phyloP scores from a whole-genome alignment of 2,329 filamentous ascomycete species.

The Aspergillus oerlinghausenensis region DNA sequence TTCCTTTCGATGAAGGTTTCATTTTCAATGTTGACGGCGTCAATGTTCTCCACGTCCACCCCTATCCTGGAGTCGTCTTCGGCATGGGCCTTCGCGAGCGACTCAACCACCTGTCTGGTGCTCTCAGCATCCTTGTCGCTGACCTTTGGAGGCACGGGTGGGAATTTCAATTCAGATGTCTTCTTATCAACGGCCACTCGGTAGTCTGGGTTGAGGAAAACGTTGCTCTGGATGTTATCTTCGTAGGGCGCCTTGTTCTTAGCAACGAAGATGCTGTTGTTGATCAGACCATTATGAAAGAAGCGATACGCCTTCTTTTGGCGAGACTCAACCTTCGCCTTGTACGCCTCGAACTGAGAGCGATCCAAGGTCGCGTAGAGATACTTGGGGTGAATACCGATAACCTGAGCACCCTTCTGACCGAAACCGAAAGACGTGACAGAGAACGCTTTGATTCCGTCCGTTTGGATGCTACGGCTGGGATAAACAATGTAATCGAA shows the following conservation, averaged over 20 bases:
- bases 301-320: constrained; percentile 99
- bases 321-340: constrained; percentile 79
- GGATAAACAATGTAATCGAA: constrained; percentile 98
- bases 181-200: constrained; percentile 85
- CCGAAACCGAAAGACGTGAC: constrained; percentile 99
- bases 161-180: constrained; percentile 70
- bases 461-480: constrained; percentile 90
- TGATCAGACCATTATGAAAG: constrained; percentile 97
- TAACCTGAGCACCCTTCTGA: constrained; percentile 96
- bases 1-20: constrained; percentile 93
- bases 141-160: constrained; percentile 62
- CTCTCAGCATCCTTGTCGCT: constrained; percentile 55
- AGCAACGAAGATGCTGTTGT: constrained; percentile 95
- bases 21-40: constrained; percentile 85
- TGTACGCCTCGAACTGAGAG: constrained; percentile 75
- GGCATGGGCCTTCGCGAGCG: constrained; percentile 63
- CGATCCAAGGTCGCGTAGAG: constrained; percentile 91
- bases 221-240: constrained; percentile 76
- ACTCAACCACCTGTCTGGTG: constrained; percentile 72
- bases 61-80: constrained; percentile 72
- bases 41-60: constrained; percentile 87
- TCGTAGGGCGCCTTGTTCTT: constrained; percentile 89
- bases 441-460: constrained; percentile 97
- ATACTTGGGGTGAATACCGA: constrained; percentile 95
- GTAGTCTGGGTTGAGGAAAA: constrained; percentile 91